Base-by-base conservation (phyloP, 148 eudicot species). In the Cornus controversa region DNA sequence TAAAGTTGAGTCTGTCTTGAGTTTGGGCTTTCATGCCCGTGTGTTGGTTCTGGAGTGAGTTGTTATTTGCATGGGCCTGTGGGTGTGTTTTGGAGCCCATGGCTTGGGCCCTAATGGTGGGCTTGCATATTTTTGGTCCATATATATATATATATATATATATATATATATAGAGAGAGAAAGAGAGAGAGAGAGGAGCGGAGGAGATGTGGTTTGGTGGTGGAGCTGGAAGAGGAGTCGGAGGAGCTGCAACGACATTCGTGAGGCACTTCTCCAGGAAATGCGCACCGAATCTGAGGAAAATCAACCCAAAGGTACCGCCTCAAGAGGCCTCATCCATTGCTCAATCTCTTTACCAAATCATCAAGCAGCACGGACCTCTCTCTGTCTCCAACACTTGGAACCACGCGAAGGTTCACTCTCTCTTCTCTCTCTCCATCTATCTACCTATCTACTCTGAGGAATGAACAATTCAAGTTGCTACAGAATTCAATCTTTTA, bases 231-330 rank as follows among this genome's bases (percentile, higher is more conserved):
- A 15, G 64, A n/a, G 64, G 70, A 8, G 6, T 40, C 45, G 50
- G 60, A 10, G 40, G 70, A 66, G 78, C 42, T 14, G 60, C 69
- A 34, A 72, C 74, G 7, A 37, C 67, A 54, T 27, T 76, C 10
- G 36, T 70, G 22, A 76, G 86, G 67, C 26, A 72, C 23, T 83
- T 83, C 72, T 76, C 78, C 1, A 22, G 87, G 65, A 75, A 68
- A 60, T 73, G 87, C 15, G 83, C 85, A 9, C 76, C 54, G n/a
- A 83, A 86, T 71, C 70, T 86, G 69, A 79, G 85, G 66, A 86
- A 86, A 69, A 86, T 81, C 71, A 78, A 86, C 78, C 86, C 86
- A 13, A 86, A 71, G 74, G 89, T 86, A 47, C 69, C 89, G 18
- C 79, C 24, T 10, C 81, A 83, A 69, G 86, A 86, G 75, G 89